Evolutionary conservation across 1,139 yeast species (phyloP).

Genomic region (Magnusiomyces tetraspermus): DNA sequence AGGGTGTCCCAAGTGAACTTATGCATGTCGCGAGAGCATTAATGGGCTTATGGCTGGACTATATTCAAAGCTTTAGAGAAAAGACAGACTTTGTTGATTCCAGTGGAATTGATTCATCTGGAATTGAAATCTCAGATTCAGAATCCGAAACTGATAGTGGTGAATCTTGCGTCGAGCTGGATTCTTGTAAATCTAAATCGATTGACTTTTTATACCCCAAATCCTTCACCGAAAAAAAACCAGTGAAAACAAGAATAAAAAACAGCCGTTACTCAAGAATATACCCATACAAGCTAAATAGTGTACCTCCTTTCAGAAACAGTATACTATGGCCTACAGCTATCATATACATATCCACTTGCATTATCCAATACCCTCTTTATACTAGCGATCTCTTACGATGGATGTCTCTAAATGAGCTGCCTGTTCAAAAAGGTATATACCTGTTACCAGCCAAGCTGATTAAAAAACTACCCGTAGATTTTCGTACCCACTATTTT

Average conservation of each 20-base stretch:
- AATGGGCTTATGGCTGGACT: slow-evolving; percentile 1
- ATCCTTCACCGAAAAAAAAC: neutral
- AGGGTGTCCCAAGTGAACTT: slow-evolving; percentile 1
- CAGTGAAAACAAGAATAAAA: neutral
- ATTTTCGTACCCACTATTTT: slow-evolving; percentile 12
- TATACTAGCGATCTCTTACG: slow-evolving; percentile 26
- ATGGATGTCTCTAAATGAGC: slow-evolving; percentile 25
- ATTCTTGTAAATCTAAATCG: too few species aligned
- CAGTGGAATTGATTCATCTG: neutral
- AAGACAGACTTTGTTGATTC: neutral
- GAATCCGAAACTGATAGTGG: too few species aligned
- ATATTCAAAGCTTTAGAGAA: neutral
- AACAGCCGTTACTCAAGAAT: neutral
- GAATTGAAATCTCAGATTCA: neutral
- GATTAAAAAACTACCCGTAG: slow-evolving; percentile 15
- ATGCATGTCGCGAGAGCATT: slow-evolving; percentile 2
- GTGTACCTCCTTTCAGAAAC: neutral
- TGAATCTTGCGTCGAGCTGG: too few species aligned
- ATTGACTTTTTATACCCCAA: too few species aligned
- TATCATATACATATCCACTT: slow-evolving; percentile 12
- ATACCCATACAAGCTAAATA: neutral
- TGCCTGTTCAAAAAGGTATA: slow-evolving; percentile 25
- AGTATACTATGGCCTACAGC: slow-evolving; percentile 2
- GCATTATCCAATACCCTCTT: slow-evolving; percentile 24
- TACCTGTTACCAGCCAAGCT: slow-evolving; percentile 17